Evolutionary conservation across 176 grass and related monocot genomes (phyloP).

Genomic region (Musa itinerans): DNA sequence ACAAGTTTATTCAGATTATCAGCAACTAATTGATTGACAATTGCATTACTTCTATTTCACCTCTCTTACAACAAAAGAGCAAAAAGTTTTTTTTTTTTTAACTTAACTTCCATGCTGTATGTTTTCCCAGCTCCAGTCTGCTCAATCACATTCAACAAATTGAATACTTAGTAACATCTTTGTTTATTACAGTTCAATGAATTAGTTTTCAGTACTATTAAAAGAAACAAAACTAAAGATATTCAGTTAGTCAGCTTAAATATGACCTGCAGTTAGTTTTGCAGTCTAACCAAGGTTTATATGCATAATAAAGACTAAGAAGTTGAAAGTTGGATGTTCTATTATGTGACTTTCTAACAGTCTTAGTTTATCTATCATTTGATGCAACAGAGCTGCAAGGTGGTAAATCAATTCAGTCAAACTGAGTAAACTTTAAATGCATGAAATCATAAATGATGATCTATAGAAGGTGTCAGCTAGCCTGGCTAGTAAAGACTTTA

Average conservation of each 20-base stretch:
- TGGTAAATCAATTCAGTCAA: no score
- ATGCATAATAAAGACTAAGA: no score
- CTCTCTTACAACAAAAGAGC: not conserved
- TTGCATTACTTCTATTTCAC: constrained; percentile 6
- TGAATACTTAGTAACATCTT: constrained; percentile 11
- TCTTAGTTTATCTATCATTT: no score
- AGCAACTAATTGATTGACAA: not conserved
- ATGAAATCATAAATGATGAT: no score
- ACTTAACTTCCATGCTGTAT: constrained; percentile 78
- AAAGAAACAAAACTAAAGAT: not conserved
- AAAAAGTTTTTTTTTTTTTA: not conserved
- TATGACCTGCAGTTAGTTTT: not conserved
- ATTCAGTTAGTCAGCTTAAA: not conserved
- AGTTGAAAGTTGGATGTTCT: no score
- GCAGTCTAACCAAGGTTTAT: not conserved
- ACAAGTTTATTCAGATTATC: constrained; percentile 19
- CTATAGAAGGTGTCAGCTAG: no score
- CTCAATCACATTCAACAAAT: constrained; percentile 16
- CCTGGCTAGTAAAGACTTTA: no score
- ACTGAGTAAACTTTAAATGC: no score
- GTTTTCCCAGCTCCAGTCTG: constrained; percentile 88
- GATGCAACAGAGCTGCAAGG: no score
- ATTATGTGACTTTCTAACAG: no score
- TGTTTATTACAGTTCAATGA: not conserved
- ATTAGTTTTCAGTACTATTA: not conserved